Conservation (phyloP, 257 asterid species). For the Primulina tabacum region DNA sequence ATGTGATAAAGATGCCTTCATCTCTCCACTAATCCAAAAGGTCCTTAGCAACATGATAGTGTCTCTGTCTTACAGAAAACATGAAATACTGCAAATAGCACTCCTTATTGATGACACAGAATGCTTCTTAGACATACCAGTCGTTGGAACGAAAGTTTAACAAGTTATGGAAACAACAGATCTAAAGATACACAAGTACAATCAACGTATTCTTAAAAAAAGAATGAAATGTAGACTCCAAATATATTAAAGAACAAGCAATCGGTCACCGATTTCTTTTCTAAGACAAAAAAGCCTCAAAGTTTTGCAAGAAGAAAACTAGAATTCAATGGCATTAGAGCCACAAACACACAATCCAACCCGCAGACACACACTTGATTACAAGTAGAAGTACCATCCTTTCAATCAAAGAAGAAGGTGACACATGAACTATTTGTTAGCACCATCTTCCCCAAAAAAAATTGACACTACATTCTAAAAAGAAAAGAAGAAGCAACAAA, state of each 20-base stretch:
- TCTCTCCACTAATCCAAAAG: constrained; percentile 6
- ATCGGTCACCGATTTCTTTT: too few relatives aligned
- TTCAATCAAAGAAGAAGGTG: constrained; percentile 18
- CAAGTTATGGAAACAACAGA: neutral
- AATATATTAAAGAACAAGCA: too few relatives aligned
- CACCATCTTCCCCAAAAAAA: neutral
- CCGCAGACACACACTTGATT: constrained; percentile 5
- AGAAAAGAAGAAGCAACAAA: neutral
- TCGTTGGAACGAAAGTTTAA: neutral
- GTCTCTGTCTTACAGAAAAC: neutral
- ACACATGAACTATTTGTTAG: constrained; percentile 16
- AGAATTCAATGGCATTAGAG: neutral
- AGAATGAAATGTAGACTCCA: too few relatives aligned
- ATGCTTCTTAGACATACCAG: neutral
- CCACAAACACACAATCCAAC: constrained; percentile 14
- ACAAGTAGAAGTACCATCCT: constrained; percentile 1
- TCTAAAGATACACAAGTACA: too few relatives aligned
- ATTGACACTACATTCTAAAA: neutral
- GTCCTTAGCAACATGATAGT: neutral
- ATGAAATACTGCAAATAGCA: neutral
- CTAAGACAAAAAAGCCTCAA: neutral
- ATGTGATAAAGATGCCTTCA: neutral
- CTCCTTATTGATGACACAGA: neutral
- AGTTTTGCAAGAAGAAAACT: neutral
- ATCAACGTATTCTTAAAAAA: too few relatives aligned